These are phyloP conservation scores for Cyclocybe aegerita DNA, from an alignment of 768 basidiomycete species.

Conservation along the genomic window DNA sequence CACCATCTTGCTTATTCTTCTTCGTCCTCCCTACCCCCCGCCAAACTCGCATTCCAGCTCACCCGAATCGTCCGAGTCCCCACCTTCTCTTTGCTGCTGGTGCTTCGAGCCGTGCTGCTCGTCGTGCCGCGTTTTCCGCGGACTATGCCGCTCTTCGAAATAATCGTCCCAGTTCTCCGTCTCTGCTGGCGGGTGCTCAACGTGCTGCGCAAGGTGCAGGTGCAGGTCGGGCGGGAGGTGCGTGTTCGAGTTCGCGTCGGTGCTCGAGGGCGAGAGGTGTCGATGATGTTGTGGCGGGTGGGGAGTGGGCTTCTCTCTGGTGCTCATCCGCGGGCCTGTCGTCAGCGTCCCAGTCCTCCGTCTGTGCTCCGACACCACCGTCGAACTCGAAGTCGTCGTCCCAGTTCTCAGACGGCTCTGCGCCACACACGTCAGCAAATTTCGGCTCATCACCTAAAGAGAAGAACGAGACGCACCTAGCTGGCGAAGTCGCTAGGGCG, in stretches of 20 bases:
- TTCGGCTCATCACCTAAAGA: too few species aligned
- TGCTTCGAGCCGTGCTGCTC: not conserved
- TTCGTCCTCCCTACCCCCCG: constrained; percentile 40
- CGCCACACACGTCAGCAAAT: too few species aligned
- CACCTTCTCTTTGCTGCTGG: constrained; percentile 28
- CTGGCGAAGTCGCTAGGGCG: too few species aligned
- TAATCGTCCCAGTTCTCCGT: constrained; percentile 70
- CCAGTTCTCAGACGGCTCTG: too few species aligned
- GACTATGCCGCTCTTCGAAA: constrained; percentile 57
- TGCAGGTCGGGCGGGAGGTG: constrained; percentile 6
- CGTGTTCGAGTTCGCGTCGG: not conserved
- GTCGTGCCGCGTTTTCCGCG: constrained; percentile 16
- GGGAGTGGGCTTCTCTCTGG: not conserved
- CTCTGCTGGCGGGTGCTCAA: not conserved
- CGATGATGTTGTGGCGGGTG: not conserved
- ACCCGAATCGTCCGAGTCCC: constrained; percentile 44
- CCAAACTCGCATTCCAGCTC: constrained; percentile 40
- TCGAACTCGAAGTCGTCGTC: too few species aligned
- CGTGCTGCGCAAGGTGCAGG: constrained; percentile 18
- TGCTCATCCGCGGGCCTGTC: not conserved
- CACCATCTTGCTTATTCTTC: constrained; percentile 74
- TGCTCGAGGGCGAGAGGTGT: not conserved
- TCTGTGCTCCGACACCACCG: too few species aligned
- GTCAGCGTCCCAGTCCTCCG: constrained; percentile 43
- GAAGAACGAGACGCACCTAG: too few species aligned